Evolutionary conservation across 2,329 filamentous ascomycete genomes (phyloP), one percentile per base, ranked within the genome.

Genomic region (Penicillium frequentans): DNA sequence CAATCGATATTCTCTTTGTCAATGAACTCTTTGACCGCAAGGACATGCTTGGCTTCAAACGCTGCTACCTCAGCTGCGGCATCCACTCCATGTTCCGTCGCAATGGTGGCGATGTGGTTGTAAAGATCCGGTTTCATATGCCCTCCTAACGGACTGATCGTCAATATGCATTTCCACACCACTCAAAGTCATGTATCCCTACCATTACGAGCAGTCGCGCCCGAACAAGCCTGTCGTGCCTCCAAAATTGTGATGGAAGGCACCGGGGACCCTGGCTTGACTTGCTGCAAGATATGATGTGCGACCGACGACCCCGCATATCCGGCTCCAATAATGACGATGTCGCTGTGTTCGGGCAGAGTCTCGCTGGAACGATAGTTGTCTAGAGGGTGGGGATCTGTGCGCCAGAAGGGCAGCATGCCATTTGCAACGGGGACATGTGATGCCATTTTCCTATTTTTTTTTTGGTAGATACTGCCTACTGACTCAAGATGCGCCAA

Each of bases 281-380:
- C 60, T 26, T 63, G 62, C 1, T 68, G 52, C 2, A 77, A 58
- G n/a, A 75, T 72, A 61, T 81, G 73, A 52, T 78, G 74, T 0
- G 73, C 73, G 1, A 75, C 68, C 0, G 76, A 73, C 0, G 72
- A 73, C 0, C 80, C 79, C 0, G 79, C 71, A 54, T 75, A 79
- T 0, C 79, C 80, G 6, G 76, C 73, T 0, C 80, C 80, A 3
- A 81, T 70, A 21, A 82, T 72, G 8, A 75, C 70, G 52, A 82
- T 73, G 44, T 81, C 78, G n/a, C 65, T 68, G 27, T 73, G 50
- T 3, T 62, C 47, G 0, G 79, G 79, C 0, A 81, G 63, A 9
- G 61, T 59, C 3, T 71, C 64, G 0, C 71, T 76, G 27, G 70
- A 75, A n/a, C 77, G 71, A 58, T 77, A 68, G 53, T 73, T 68